phyloP scores from a whole-genome alignment of 2,329 filamentous ascomycete species.

The Cordyceps cicadae region DNA sequence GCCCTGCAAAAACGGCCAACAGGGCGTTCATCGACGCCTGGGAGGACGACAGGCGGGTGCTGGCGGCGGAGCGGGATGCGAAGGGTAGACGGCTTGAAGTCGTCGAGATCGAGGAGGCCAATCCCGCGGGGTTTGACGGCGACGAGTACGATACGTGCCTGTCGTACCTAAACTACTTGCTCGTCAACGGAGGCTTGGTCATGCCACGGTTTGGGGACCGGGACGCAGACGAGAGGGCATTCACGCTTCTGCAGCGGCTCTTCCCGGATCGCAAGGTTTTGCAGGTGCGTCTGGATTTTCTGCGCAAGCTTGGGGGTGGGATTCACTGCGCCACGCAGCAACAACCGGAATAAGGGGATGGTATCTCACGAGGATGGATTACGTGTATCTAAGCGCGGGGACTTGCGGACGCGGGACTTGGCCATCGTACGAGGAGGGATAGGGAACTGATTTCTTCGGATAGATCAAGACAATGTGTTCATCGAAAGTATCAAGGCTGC shows the following conservation, averaged over 20 bases:
- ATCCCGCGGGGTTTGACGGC: conserved; percentile 5
- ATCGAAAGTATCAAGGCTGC: background rate
- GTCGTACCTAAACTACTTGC: conserved; percentile 11
- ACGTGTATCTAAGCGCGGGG: no score
- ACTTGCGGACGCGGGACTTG: no score
- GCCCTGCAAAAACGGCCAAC: background rate
- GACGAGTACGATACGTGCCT: conserved; percentile 8
- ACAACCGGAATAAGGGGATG: background rate
- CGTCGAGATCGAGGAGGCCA: conserved; percentile 8
- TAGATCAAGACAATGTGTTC: background rate
- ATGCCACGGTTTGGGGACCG: conserved; percentile 8
- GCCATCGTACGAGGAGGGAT: no score
- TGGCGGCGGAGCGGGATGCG: conserved; percentile 3
- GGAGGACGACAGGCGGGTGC: conserved; percentile 1
- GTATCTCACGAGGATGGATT: no score
- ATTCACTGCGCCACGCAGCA: conserved; percentile 12
- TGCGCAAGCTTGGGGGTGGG: conserved; percentile 7
- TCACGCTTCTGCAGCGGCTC: background rate
- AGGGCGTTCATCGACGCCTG: background rate
- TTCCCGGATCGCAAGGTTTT: conserved; percentile 9
- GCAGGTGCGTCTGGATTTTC: background rate
- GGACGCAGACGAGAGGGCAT: conserved; percentile 2
- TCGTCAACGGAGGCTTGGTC: conserved; percentile 7
- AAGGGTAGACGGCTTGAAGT: conserved; percentile 6
- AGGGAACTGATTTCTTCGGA: no score